Evolutionary conservation across 441 rosid species (phyloP).

Genomic region (Erysimum pusillum): DNA sequence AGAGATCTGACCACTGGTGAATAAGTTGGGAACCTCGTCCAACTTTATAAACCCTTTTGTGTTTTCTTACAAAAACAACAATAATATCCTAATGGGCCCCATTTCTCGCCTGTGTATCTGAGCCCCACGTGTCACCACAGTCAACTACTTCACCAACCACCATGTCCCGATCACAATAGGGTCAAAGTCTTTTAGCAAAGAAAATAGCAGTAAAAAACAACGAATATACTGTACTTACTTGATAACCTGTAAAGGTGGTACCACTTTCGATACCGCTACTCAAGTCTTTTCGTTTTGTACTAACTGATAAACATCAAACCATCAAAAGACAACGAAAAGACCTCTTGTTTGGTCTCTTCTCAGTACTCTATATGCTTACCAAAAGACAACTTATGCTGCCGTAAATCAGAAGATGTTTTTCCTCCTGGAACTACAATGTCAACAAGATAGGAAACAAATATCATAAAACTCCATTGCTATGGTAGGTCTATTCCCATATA

Average conservation of each 20-base stretch:
- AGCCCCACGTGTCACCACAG: slow-evolving; percentile 35
- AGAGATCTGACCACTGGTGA: slow-evolving; percentile 1
- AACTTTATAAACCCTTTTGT: slow-evolving; percentile 21
- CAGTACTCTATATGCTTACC: neutral
- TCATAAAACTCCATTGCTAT: slow-evolving; percentile 9
- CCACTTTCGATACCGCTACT: too few relatives aligned
- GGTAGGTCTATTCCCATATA: slow-evolving; percentile 1
- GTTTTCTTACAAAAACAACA: neutral
- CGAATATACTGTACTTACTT: too few relatives aligned
- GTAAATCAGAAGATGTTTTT: neutral
- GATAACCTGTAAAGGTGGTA: too few relatives aligned
- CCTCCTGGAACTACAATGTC: neutral
- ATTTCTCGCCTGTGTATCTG: slow-evolving; percentile 30
- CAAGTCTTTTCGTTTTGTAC: too few relatives aligned
- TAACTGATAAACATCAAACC: too few relatives aligned
- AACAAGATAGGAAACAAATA: slow-evolving; percentile 3
- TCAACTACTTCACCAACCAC: slow-evolving; percentile 44
- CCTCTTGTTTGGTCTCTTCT: neutral
- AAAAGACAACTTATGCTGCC: neutral
- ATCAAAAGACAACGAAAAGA: too few relatives aligned
- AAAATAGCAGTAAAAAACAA: too few relatives aligned
- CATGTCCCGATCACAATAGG: neutral
- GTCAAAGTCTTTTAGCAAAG: neutral
- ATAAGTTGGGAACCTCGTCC: slow-evolving; percentile 10
- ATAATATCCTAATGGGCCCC: slow-evolving; percentile 5